Evolutionary conservation across 306 rosid species (phyloP).

Genomic region (Albizia julibrissin): DNA sequence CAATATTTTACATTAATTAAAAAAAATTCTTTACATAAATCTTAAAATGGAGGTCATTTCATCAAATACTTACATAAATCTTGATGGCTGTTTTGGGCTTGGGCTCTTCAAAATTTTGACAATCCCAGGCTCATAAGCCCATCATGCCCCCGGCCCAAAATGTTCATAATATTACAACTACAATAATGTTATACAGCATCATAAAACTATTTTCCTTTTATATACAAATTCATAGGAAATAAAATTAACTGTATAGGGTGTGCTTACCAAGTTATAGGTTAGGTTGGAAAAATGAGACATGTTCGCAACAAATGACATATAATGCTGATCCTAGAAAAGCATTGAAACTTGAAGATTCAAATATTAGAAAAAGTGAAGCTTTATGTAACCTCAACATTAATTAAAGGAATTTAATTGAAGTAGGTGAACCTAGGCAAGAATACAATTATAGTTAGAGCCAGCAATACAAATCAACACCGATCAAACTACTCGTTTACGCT

Average conservation of each 20-base stretch:
- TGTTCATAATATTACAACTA: no score
- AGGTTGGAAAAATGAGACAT: neutral
- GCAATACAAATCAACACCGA: no score
- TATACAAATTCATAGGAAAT: neutral
- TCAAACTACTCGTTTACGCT: no score
- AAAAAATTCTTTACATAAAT: no score
- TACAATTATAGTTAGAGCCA: no score
- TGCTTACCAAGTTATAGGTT: neutral
- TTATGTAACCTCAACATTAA: neutral
- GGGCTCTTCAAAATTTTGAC: neutral
- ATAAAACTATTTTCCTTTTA: neutral
- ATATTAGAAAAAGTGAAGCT: neutral
- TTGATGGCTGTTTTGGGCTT: neutral
- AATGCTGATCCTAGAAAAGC: neutral
- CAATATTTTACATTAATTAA: no score
- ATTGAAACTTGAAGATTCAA: neutral
- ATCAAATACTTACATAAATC: no score
- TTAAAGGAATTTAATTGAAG: neutral
- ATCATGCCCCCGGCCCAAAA: neutral
- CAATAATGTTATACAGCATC: no score
- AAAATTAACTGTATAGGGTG: neutral
- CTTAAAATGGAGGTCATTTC: no score
- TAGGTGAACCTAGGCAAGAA: neutral
- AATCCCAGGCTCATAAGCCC: neutral
- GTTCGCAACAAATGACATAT: neutral